A percentile compares a stretch with the other conserved stretches of the same genome.
Conservation (phyloP, 2,329 filamentous ascomycete genomes). For the Colletotrichum siamense region DNA sequence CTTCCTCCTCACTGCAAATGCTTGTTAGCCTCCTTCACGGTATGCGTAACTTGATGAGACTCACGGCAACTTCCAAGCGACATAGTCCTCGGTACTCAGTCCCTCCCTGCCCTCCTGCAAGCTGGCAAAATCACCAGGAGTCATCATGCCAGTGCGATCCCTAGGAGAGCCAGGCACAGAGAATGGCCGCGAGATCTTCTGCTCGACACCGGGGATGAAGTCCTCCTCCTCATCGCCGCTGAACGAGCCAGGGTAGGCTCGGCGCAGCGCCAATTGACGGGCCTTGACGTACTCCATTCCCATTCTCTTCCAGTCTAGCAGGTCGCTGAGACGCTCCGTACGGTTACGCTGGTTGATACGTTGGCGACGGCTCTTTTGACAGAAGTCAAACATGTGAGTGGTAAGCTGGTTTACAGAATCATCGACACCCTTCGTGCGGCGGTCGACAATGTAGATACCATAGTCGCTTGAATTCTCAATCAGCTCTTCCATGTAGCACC, state of each 20-base stretch:
- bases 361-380: constrained; percentile 90
- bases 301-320: constrained; percentile 99
- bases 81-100: constrained; percentile 94
- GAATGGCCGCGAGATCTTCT: constrained; percentile 94
- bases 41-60: constrained; percentile 45
- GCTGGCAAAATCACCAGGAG: constrained; percentile 95
- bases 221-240: constrained; percentile 81
- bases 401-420: constrained; percentile 96
- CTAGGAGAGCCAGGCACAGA: constrained; percentile 93
- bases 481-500: constrained; percentile 99
- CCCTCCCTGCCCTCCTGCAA: constrained; percentile 94
- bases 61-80: constrained; percentile 97
- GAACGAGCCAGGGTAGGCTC: constrained; percentile 91
- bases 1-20: constrained; percentile 81
- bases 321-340: constrained; percentile 91
- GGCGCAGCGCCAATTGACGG: constrained; percentile 85
- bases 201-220: constrained; percentile 90
- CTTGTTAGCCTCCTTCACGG: constrained; percentile 32
- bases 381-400: constrained; percentile 92
- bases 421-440: constrained; percentile 92
- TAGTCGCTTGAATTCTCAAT: constrained; percentile 99
- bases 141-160: constrained; percentile 97
- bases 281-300: constrained; percentile 99
- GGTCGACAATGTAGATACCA: constrained; percentile 98
- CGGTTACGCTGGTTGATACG: constrained; percentile 98